Conservation (phyloP, 306 rosid species). For the Prunus campanulata region DNA sequence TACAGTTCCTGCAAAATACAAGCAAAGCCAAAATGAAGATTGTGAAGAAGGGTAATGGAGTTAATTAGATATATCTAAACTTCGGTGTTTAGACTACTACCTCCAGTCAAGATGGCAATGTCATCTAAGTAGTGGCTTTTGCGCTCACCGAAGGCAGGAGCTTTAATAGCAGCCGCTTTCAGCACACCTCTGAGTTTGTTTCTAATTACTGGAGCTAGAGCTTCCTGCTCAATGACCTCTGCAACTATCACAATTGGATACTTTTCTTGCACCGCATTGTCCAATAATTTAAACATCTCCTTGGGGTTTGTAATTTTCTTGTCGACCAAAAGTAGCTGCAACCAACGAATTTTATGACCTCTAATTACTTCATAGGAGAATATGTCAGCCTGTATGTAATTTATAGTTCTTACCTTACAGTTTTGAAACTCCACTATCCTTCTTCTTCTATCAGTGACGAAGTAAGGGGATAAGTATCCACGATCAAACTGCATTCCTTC, state of each 20-base stretch:
- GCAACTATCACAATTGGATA: conserved; percentile 79
- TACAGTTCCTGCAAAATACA: conserved; percentile 63
- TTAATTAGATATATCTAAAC: conserved; percentile 4
- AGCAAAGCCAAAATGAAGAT: neutral
- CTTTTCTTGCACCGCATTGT: conserved; percentile 74
- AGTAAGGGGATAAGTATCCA: conserved; percentile 80
- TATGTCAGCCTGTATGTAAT: conserved; percentile 12
- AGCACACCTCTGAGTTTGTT: conserved; percentile 80
- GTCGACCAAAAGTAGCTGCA: conserved; percentile 89
- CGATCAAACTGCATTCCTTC: conserved; percentile 96
- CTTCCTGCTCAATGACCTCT: conserved; percentile 80
- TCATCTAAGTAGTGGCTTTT: conserved; percentile 85
- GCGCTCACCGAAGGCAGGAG: conserved; percentile 93
- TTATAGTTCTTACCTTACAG: conserved; percentile 65
- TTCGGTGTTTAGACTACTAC: conserved; percentile 40
- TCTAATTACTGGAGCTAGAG: conserved; percentile 84
- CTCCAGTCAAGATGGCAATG: conserved; percentile 94
- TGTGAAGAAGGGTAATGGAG: neutral
- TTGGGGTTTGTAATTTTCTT: conserved; percentile 65
- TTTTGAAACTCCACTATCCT: conserved; percentile 71
- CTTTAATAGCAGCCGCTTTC: conserved; percentile 85
- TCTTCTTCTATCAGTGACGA: conserved; percentile 68
- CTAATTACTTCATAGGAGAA: conserved; percentile 33
- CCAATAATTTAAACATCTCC: conserved; percentile 77
- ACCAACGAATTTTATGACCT: conserved; percentile 33